Evolutionary conservation across 2,329 filamentous ascomycete species (phyloP).

Genomic region (Fusarium graminum): DNA sequence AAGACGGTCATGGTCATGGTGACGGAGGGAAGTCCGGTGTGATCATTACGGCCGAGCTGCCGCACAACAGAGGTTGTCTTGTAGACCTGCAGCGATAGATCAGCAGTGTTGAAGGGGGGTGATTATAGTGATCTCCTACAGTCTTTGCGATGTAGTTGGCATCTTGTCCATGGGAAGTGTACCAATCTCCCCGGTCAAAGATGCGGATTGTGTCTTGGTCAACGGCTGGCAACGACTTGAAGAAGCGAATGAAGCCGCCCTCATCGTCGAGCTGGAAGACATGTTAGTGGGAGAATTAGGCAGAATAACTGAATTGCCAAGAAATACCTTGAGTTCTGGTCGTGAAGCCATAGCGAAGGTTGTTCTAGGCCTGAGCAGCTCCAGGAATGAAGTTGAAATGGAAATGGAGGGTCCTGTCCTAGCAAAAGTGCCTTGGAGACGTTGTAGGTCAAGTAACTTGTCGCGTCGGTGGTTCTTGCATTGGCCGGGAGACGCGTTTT

Average conservation of each 20-base stretch:
- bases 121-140: slow-evolving; percentile 55
- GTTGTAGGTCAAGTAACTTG: slow-evolving; percentile 29
- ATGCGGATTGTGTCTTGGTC: slow-evolving; percentile 85
- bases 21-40: slow-evolving; percentile 89
- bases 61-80: slow-evolving; percentile 96
- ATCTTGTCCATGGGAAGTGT: slow-evolving; percentile 91
- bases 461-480: slow-evolving; percentile 43
- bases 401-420: slow-evolving; percentile 12
- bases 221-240: slow-evolving; percentile 82
- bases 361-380: slow-evolving; percentile 20
- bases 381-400: slow-evolving; percentile 14
- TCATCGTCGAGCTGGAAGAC: slow-evolving; percentile 87
- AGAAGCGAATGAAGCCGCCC: slow-evolving; percentile 95
- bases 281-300: slow-evolving; percentile 14
- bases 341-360: slow-evolving; percentile 73
- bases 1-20: slow-evolving; percentile 97
- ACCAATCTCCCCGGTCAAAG: slow-evolving; percentile 95
- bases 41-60: slow-evolving; percentile 85
- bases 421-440: slow-evolving; percentile 22
- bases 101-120: not conserved
- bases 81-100: slow-evolving; percentile 75
- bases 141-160: slow-evolving; percentile 85
- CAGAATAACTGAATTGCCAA: not conserved
- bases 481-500: slow-evolving; percentile 49
- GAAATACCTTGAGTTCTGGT: slow-evolving; percentile 75